A percentile compares a stretch with the other conserved stretches of the same genome.
Evolutionary conservation across 306 rosid genomes (phyloP).

Genomic region (Quillaja saponaria): DNA sequence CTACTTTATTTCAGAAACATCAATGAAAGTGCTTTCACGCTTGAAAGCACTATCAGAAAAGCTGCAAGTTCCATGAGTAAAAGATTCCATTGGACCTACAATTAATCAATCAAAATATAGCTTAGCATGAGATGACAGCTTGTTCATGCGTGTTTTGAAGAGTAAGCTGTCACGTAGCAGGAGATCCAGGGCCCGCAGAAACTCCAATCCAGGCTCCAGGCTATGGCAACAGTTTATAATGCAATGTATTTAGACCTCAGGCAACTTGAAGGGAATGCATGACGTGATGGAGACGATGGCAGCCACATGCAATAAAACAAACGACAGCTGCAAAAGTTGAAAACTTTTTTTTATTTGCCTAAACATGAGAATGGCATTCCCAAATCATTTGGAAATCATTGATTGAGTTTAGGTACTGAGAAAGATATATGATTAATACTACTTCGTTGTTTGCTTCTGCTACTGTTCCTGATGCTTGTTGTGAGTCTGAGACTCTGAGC

Average conservation of each 20-base stretch:
- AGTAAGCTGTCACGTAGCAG: slow-evolving; percentile 28
- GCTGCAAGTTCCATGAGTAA: slow-evolving; percentile 4
- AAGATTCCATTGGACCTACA: slow-evolving; percentile 26
- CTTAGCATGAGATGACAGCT: slow-evolving; percentile 24
- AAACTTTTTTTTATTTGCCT: not conserved
- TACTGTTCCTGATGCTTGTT: not conserved
- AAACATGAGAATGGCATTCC: slow-evolving; percentile 24
- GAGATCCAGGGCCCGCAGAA: slow-evolving; percentile 27
- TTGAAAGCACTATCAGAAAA: slow-evolving; percentile 27
- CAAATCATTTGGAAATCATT: not conserved
- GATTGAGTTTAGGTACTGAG: not conserved
- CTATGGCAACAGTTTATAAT: slow-evolving; percentile 1
- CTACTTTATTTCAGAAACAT: slow-evolving; percentile 11
- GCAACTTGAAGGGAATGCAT: slow-evolving; percentile 12
- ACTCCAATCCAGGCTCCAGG: not conserved
- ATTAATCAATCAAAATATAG: slow-evolving; percentile 30
- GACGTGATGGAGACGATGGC: not conserved
- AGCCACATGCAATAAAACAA: slow-evolving; percentile 23
- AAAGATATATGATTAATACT: not conserved
- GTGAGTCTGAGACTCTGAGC: no score
- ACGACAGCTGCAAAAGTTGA: slow-evolving; percentile 5
- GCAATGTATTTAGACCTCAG: no score
- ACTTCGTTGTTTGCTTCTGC: not conserved
- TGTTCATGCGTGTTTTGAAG: slow-evolving; percentile 40
- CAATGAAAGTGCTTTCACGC: slow-evolving; percentile 21